A percentile compares a stretch with the other conserved stretches of the same genome.
Evolutionary conservation across 176 grass and related monocot genomes (phyloP).

Genomic region (Aegilops speltoides): DNA sequence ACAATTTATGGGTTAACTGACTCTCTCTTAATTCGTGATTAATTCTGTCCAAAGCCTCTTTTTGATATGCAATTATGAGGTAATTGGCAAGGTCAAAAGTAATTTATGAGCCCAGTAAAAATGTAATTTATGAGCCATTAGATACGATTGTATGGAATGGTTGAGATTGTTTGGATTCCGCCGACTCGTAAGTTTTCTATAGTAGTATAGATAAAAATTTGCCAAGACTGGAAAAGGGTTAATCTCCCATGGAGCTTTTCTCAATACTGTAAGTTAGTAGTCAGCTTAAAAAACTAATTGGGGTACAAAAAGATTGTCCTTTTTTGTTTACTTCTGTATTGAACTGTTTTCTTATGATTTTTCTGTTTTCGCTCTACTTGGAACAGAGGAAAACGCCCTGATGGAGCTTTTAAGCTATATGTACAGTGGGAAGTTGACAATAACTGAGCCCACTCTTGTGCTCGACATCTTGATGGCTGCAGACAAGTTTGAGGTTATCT

Average conservation of each 20-base stretch:
- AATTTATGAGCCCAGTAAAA: neutral
- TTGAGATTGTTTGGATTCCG: neutral
- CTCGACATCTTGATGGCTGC: constrained; percentile 85
- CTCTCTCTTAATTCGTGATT: neutral
- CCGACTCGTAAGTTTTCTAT: neutral
- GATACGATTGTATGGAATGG: neutral
- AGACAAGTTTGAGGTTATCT: constrained; percentile 91
- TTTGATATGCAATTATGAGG: neutral
- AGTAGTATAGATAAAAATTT: neutral
- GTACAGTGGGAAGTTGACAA: constrained; percentile 79
- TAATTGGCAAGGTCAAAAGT: neutral
- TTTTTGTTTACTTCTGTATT: neutral
- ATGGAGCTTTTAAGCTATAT: constrained; percentile 84
- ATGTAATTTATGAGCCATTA: neutral
- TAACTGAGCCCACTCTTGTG: constrained; percentile 52
- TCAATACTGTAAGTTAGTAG: neutral
- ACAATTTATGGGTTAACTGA: neutral
- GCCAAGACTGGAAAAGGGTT: neutral
- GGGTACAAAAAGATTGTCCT: neutral
- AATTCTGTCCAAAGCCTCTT: neutral
- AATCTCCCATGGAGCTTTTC: neutral
- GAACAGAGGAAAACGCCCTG: constrained; percentile 84
- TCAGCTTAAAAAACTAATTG: neutral
- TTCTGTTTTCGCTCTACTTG: constrained; percentile 30
- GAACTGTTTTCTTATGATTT: neutral